Evolutionary conservation across 306 rosid genomes (phyloP).

Genomic region (Lupinus albus): DNA sequence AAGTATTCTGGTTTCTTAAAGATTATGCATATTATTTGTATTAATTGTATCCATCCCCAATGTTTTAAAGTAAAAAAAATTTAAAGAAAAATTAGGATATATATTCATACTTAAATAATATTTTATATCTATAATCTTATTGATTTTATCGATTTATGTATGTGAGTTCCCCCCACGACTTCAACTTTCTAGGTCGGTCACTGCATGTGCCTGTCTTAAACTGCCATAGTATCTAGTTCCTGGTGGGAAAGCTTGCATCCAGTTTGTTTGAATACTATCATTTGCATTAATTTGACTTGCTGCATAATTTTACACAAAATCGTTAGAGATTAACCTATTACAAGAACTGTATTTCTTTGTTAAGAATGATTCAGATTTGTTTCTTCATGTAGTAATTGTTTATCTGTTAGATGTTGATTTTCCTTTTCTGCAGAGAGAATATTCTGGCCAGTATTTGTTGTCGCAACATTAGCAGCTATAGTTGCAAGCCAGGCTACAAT

Average conservation of each 20-base stretch:
- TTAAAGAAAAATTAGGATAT: too few relatives aligned
- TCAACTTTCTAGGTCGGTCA: too few relatives aligned
- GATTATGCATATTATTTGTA: too few relatives aligned
- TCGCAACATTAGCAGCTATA: conserved; percentile 91
- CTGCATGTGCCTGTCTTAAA: too few relatives aligned
- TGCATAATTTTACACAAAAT: conserved; percentile 16
- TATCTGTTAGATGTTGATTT: conserved; percentile 41
- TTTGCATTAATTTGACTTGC: conserved; percentile 4
- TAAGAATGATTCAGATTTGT: conserved; percentile 6
- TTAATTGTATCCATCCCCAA: too few relatives aligned
- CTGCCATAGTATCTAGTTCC: too few relatives aligned
- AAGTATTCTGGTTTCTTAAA: too few relatives aligned
- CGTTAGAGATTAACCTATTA: conserved; percentile 23
- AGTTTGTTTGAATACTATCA: conserved; percentile 15
- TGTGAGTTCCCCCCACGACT: too few relatives aligned
- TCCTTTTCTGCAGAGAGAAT: conserved; percentile 57
- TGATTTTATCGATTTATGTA: too few relatives aligned
- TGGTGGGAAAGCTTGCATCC: neutral
- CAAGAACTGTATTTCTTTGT: neutral
- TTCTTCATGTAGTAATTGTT: conserved; percentile 17
- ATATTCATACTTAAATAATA: too few relatives aligned
- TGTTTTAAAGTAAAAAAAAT: too few relatives aligned
- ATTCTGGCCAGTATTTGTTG: conserved; percentile 88
- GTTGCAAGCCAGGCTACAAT: conserved; percentile 97
- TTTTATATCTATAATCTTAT: too few relatives aligned